A percentile compares a stretch with the other conserved stretches of the same genome.
Evolutionary conservation across 2,329 filamentous ascomycete genomes (phyloP).

Genomic region (Thielaviopsis punctulata): DNA sequence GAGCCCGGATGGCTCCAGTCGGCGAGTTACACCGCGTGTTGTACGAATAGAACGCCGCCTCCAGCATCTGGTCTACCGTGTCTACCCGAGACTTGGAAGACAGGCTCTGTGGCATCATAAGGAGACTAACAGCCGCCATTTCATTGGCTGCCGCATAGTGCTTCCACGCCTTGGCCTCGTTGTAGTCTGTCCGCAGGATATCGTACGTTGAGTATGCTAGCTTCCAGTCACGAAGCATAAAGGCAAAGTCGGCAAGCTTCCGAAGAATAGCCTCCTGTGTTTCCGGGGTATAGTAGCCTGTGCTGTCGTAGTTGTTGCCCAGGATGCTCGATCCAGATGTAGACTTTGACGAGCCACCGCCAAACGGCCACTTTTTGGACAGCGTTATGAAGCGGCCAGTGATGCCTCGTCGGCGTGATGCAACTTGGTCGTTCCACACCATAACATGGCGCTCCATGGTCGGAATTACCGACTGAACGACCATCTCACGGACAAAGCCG

Average conservation of each 20-base stretch:
- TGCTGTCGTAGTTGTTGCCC: constrained; percentile 59
- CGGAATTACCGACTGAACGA: constrained; percentile 84
- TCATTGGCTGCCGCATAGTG: constrained; percentile 89
- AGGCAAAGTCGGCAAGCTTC: constrained; percentile 83
- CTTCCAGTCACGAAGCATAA: constrained; percentile 95
- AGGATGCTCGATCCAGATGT: constrained; percentile 16
- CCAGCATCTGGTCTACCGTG: constrained; percentile 69
- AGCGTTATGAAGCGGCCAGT: constrained; percentile 88
- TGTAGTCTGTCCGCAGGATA: constrained; percentile 71
- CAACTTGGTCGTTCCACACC: constrained; percentile 94
- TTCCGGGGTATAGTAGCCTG: constrained; percentile 71
- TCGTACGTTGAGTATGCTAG: constrained; percentile 85
- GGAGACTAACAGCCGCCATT: constrained; percentile 74
- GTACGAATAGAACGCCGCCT: constrained; percentile 85
- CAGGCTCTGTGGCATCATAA: constrained; percentile 57
- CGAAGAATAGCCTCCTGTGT: constrained; percentile 80
- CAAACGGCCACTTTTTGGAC: constrained; percentile 75
- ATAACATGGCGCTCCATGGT: constrained; percentile 89
- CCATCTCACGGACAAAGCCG: constrained; percentile 83
- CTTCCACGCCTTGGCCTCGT: constrained; percentile 91
- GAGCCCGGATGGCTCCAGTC: constrained; percentile 63
- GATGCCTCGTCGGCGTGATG: constrained; percentile 72
- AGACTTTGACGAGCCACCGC: constrained; percentile 49
- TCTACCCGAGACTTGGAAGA: constrained; percentile 65
- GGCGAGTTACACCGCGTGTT: constrained; percentile 65